A percentile compares a stretch with the other conserved stretches of the same genome.
phyloP scores from a whole-genome alignment of 2,329 filamentous ascomycete genomes.

The Alternaria arborescens region DNA sequence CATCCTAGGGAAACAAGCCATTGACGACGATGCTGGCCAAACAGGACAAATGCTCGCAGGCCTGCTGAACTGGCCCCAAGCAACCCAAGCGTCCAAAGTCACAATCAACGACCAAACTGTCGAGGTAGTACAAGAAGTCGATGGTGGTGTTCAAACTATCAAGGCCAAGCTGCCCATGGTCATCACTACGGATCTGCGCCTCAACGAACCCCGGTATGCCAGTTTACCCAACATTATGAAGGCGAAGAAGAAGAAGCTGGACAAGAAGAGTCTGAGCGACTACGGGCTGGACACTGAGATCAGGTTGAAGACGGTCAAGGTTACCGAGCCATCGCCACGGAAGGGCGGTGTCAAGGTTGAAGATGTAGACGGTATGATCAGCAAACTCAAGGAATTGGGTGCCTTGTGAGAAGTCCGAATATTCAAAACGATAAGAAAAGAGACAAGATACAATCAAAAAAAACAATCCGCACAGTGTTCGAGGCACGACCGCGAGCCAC shows the following conservation, averaged over 20 bases:
- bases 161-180: conserved; percentile 87
- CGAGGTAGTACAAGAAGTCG: conserved; percentile 88
- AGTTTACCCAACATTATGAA: conserved; percentile 99
- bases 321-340: conserved; percentile 84
- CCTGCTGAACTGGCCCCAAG: conserved; percentile 89
- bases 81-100: conserved; percentile 89
- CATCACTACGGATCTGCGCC: conserved; percentile 90
- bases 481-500: background rate
- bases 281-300: conserved; percentile 74
- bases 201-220: conserved; percentile 96
- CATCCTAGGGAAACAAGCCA: conserved; percentile 95
- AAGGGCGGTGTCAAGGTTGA: conserved; percentile 97
- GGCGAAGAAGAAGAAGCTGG: conserved; percentile 99
- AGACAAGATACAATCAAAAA: background rate
- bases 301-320: conserved; percentile 89
- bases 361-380: conserved; percentile 92
- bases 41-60: conserved; percentile 98
- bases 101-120: conserved; percentile 76
- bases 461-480: background rate
- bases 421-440: background rate
- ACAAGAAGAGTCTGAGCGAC: conserved; percentile 87
- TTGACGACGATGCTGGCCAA: conserved; percentile 94
- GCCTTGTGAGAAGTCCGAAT: conserved; percentile 68
- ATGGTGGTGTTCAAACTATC: conserved; percentile 93
- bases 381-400: conserved; percentile 94